A percentile compares a stretch with the other conserved stretches of the same genome.
phyloP scores from a whole-genome alignment of 768 basidiomycete genomes.

The Pleurotus cornucopiae region DNA sequence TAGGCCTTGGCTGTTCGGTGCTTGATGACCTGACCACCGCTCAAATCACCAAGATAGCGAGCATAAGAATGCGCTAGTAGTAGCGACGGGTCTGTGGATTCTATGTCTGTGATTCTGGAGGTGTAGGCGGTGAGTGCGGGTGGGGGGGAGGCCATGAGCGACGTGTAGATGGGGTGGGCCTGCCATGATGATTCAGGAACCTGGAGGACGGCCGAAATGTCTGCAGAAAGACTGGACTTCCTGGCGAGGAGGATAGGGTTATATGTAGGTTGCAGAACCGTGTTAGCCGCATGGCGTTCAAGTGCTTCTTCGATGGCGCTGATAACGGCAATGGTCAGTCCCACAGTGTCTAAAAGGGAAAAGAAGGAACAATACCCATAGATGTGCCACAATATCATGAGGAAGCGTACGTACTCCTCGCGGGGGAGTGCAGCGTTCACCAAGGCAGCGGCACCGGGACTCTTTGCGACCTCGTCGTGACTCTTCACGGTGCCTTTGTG shows the following conservation, averaged over 20 bases:
- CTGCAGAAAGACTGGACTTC: slow-evolving; percentile 53
- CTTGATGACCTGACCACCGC: slow-evolving; percentile 72
- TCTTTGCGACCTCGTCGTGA: slow-evolving; percentile 56
- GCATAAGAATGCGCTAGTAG: slow-evolving; percentile 80
- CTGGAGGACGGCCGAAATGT: slow-evolving; percentile 60
- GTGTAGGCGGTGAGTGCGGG: slow-evolving; percentile 48
- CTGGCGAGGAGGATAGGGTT: slow-evolving; percentile 67
- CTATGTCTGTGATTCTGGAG: slow-evolving; percentile 46
- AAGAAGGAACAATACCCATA: slow-evolving; percentile 53
- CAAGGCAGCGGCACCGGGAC: slow-evolving; percentile 52
- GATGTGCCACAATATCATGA: slow-evolving; percentile 77
- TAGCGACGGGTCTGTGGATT: slow-evolving; percentile 38
- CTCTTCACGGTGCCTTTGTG: slow-evolving; percentile 43
- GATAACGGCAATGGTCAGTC: neutral
- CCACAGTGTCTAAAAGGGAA: neutral
- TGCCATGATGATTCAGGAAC: slow-evolving; percentile 51
- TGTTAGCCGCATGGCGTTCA: slow-evolving; percentile 56
- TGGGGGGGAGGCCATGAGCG: slow-evolving; percentile 43
- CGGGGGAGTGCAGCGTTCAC: slow-evolving; percentile 54
- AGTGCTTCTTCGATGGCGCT: slow-evolving; percentile 57
- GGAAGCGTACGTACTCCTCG: slow-evolving; percentile 64
- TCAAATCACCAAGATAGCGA: slow-evolving; percentile 79
- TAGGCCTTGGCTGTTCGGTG: slow-evolving; percentile 65
- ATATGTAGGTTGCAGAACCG: slow-evolving; percentile 63
- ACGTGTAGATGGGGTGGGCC: slow-evolving; percentile 46